phyloP scores from a whole-genome alignment of 2,329 filamentous ascomycete species.

The Didymella exigua region DNA sequence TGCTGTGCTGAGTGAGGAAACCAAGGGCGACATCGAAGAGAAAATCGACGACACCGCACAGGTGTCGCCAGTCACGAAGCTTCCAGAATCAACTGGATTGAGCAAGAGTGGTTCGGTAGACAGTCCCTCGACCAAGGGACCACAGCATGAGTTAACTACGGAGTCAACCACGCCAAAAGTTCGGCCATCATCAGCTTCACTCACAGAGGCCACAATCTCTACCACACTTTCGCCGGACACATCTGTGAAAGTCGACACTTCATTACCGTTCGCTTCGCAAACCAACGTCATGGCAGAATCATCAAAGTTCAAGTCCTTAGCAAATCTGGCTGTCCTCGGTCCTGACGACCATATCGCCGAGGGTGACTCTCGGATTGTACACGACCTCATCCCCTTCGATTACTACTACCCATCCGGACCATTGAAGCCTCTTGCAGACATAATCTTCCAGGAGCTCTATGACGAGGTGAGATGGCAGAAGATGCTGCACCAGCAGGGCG shows the following conservation, averaged over 20 bases:
- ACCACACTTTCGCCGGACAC: neutral
- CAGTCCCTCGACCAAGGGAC: neutral
- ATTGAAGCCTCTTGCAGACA: constrained; percentile 55
- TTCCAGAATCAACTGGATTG: neutral
- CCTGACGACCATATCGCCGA: constrained; percentile 70
- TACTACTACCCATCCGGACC: constrained; percentile 32
- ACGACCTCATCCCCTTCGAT: constrained; percentile 66
- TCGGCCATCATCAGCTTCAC: neutral
- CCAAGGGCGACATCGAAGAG: neutral
- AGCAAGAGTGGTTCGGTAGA: neutral
- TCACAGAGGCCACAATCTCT: too few species aligned
- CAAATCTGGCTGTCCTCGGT: constrained; percentile 48
- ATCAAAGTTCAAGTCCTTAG: constrained; percentile 47
- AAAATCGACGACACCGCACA: neutral
- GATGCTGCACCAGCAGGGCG: constrained; percentile 90
- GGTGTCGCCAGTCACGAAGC: too few species aligned
- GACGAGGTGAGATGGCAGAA: constrained; percentile 83
- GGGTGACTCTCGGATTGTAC: constrained; percentile 77
- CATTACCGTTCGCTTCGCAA: neutral
- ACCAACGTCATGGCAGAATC: constrained; percentile 20
- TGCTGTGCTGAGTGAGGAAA: neutral
- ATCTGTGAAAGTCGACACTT: neutral
- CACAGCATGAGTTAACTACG: neutral
- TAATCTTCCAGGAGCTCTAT: constrained; percentile 72
- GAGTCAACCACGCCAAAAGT: neutral